phyloP scores from a whole-genome alignment of 2,329 filamentous ascomycete species.

The Aspergillus sp. region DNA sequence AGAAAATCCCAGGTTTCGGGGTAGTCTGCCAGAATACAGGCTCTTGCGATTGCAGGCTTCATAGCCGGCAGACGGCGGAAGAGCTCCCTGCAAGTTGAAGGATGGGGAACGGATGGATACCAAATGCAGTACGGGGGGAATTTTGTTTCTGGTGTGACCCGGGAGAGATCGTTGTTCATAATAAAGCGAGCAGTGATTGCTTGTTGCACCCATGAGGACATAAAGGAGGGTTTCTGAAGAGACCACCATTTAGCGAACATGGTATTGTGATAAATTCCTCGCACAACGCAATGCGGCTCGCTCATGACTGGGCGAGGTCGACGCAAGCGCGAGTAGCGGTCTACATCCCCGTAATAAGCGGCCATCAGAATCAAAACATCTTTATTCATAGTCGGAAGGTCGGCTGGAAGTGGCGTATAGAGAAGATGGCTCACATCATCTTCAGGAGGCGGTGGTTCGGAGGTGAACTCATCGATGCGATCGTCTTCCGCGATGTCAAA shows the following conservation, averaged over 20 bases:
- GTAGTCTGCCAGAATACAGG: background rate
- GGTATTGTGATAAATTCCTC: background rate
- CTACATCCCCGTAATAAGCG: background rate
- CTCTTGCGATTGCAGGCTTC: background rate
- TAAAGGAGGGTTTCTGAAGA: background rate
- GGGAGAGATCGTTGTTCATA: background rate
- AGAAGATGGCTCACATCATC: background rate
- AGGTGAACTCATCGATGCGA: background rate
- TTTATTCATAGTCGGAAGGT: background rate
- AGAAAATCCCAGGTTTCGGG: background rate
- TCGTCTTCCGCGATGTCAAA: background rate
- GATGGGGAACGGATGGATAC: background rate
- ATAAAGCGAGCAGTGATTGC: background rate
- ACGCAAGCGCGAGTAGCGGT: background rate
- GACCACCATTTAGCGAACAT: background rate
- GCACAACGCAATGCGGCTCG: background rate
- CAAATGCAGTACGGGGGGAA: background rate
- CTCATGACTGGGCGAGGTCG: fast-evolving
- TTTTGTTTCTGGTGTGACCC: fast-evolving
- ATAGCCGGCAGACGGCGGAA: background rate
- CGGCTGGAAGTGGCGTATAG: background rate
- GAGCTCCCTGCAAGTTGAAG: background rate
- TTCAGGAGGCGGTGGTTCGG: background rate
- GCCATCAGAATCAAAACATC: background rate
- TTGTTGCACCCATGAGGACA: background rate